A percentile compares a stretch with the other conserved stretches of the same genome.
These are phyloP conservation scores for Neurospora intermedia DNA, from an alignment of 495 filamentous ascomycete genomes.

Conservation along the genomic window DNA sequence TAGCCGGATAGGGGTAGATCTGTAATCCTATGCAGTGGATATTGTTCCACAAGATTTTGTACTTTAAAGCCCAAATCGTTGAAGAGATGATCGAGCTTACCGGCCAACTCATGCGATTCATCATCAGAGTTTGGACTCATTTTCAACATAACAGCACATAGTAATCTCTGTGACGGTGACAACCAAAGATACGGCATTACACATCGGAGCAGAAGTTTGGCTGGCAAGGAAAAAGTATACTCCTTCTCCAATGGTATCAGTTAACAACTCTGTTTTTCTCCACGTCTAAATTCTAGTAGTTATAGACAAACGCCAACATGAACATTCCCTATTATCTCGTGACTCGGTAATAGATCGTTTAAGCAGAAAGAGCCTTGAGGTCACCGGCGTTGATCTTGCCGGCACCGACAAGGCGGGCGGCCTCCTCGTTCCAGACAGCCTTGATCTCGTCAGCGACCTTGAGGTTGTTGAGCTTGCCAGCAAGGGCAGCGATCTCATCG, in stretches of 20 bases:
- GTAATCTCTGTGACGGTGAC: not conserved
- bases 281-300: not conserved
- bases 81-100: not conserved
- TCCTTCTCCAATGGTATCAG: not conserved
- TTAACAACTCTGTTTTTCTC: not conserved
- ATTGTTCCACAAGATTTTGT: too few relatives aligned
- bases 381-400: conserved; percentile 82
- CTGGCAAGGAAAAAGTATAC: not conserved
- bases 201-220: not conserved
- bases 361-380: conserved; percentile 30
- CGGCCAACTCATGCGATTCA: not conserved
- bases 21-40: too few relatives aligned
- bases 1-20: too few relatives aligned
- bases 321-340: not conserved
- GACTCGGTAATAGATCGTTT: not conserved
- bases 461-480: conserved; percentile 62
- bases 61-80: too few relatives aligned
- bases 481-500: conserved; percentile 75
- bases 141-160: not conserved
- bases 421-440: conserved; percentile 54
- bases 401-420: conserved; percentile 58
- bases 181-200: not conserved
- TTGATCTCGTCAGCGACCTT: conserved; percentile 63
- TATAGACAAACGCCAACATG: not conserved
- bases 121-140: not conserved